Conservation (phyloP, 1,284 basidiomycete species). For the Malassezia yamatoensis region DNA sequence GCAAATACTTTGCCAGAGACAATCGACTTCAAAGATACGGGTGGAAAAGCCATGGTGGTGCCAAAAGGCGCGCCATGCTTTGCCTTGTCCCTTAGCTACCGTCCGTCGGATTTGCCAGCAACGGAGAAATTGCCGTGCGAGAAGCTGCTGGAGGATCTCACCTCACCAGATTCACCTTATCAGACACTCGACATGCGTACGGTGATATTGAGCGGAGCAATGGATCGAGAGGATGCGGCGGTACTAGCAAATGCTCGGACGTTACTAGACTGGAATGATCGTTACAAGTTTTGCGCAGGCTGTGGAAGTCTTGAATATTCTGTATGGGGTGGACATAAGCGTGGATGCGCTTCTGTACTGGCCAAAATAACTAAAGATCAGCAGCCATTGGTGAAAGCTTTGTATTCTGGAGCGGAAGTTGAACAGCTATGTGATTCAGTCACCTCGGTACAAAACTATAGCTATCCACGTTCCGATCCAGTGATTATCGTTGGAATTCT, state of each 20-base stretch:
- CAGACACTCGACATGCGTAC: slow-evolving; percentile 39
- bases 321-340: slow-evolving; percentile 92
- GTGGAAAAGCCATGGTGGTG: slow-evolving; percentile 7
- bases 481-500: slow-evolving; percentile 88
- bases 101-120: slow-evolving; percentile 10
- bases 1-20: slow-evolving; percentile 19
- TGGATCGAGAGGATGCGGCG: slow-evolving; percentile 29
- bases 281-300: slow-evolving; percentile 67
- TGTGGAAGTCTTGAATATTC: slow-evolving; percentile 75
- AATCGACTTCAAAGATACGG: slow-evolving; percentile 17
- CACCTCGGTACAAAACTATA: slow-evolving; percentile 27
- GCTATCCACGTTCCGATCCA: slow-evolving; percentile 41
- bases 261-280: slow-evolving; percentile 44
- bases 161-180: slow-evolving; percentile 13
- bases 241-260: slow-evolving; percentile 35
- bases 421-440: slow-evolving; percentile 5
- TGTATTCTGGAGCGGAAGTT: slow-evolving; percentile 19
- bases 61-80: slow-evolving; percentile 38
- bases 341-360: slow-evolving; percentile 56
- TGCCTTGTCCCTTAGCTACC: slow-evolving; percentile 37
- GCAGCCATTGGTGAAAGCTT: slow-evolving; percentile 18
- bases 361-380: slow-evolving; percentile 19
- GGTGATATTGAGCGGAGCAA: slow-evolving; percentile 21
- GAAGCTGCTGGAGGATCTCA: slow-evolving; percentile 13
- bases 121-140: slow-evolving; percentile 11